Conservation (phyloP, 2,329 filamentous ascomycete genomes). For the Golovinomyces cichoracearum region DNA sequence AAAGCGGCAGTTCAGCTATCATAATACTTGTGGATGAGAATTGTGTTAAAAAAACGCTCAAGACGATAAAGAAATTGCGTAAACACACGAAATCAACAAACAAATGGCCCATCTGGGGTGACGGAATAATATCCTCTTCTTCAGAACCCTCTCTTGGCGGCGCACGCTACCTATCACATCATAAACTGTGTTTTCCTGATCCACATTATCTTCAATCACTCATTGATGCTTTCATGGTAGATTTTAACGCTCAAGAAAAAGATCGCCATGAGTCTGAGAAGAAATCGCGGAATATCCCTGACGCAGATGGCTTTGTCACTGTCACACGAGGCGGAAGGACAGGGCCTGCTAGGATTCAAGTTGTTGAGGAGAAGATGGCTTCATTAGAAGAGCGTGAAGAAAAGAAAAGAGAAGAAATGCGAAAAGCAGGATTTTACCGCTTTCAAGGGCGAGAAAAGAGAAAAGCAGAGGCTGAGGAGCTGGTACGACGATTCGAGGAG, state of each 20-base stretch:
- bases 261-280: constrained; percentile 35
- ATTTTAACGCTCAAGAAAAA: constrained; percentile 48
- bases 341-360: constrained; percentile 49
- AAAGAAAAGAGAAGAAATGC: constrained; percentile 34
- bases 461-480: background rate
- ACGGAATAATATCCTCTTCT: constrained; percentile 23
- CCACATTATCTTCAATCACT: constrained; percentile 38
- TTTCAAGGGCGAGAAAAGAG: constrained; percentile 49
- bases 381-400: constrained; percentile 38
- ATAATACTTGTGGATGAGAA: constrained; percentile 62
- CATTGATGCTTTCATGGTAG: constrained; percentile 64
- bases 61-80: constrained; percentile 37
- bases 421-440: constrained; percentile 42
- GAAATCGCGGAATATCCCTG: constrained; percentile 48
- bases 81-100: constrained; percentile 25
- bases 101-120: constrained; percentile 39
- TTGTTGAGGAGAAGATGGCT: constrained; percentile 32
- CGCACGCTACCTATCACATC: constrained; percentile 36
- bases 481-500: constrained; percentile 34
- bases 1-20: constrained; percentile 54
- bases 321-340: constrained; percentile 54
- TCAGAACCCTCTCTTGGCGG: constrained; percentile 29
- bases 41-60: constrained; percentile 51
- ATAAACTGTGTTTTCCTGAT: constrained; percentile 44
- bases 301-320: constrained; percentile 88